Conservation (phyloP, 2,329 filamentous ascomycete genomes). For the Botryotinia globosa region DNA sequence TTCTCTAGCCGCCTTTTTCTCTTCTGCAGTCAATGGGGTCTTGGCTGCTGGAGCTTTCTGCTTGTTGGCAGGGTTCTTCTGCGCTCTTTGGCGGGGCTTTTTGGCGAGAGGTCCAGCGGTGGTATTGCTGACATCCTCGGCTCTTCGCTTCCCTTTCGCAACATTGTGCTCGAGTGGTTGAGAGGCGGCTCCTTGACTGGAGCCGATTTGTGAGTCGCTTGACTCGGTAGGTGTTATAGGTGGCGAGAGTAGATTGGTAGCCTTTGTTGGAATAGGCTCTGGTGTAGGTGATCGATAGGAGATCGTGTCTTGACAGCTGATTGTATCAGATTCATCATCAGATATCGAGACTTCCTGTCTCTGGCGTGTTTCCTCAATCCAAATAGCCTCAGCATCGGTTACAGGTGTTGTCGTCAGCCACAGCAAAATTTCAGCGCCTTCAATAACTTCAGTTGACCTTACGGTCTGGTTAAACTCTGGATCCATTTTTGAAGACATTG, state of each 20-base stretch:
- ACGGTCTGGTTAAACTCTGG: neutral
- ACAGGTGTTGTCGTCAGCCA: rapidly evolving
- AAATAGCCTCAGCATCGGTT: neutral
- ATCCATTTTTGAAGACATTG: neutral
- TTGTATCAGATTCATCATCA: neutral
- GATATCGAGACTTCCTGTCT: rapidly evolving
- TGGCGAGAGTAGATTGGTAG: no score
- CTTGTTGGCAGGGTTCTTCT: neutral
- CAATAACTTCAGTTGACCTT: rapidly evolving
- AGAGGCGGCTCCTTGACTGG: no score
- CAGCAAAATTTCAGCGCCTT: neutral
- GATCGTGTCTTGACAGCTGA: neutral
- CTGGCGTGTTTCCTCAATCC: neutral
- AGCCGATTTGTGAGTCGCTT: no score
- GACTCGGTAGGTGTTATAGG: no score
- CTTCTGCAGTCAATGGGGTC: neutral
- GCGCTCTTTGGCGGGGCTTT: neutral
- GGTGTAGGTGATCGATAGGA: neutral
- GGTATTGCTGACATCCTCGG: neutral
- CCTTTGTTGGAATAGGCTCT: neutral
- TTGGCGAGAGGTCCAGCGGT: neutral
- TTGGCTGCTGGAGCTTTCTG: neutral
- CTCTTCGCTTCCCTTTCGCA: neutral
- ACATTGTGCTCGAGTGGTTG: neutral
- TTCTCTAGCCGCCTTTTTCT: neutral